phyloP scores from a whole-genome alignment of 2,329 filamentous ascomycete species.

The Pleurostoma richardsiae region DNA sequence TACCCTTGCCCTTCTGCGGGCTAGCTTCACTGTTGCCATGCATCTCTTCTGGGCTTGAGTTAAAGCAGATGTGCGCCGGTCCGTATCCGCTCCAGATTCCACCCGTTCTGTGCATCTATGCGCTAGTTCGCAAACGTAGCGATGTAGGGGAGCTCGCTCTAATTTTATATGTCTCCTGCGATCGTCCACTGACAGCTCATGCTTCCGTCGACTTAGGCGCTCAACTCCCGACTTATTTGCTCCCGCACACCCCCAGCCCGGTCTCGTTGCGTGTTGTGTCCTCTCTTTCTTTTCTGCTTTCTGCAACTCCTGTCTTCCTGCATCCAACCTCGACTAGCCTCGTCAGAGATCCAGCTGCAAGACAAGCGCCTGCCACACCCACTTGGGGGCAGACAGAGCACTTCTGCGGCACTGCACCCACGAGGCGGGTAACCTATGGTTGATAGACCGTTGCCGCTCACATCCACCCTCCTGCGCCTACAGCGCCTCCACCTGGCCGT shows the following conservation, averaged over 20 bases:
- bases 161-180: constrained; percentile 37
- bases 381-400: background rate
- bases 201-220: constrained; percentile 34
- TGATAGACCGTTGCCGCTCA: constrained; percentile 21
- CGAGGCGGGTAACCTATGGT: constrained; percentile 16
- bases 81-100: constrained; percentile 39
- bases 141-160: constrained; percentile 16
- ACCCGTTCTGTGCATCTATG: constrained; percentile 24
- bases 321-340: constrained; percentile 5
- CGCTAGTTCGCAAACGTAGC: constrained; percentile 16
- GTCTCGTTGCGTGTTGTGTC: constrained; percentile 9
- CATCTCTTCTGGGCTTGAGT: constrained; percentile 25
- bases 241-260: constrained; percentile 26
- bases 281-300: constrained; percentile 8
- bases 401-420: constrained; percentile 14
- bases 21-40: constrained; percentile 15
- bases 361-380: constrained; percentile 28
- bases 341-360: constrained; percentile 18
- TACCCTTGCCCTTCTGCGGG: constrained; percentile 6
- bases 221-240: constrained; percentile 34
- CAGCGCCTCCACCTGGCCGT: constrained; percentile 13
- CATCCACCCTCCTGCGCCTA: constrained; percentile 22
- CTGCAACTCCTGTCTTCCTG: constrained; percentile 7
- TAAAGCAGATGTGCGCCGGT: constrained; percentile 26
- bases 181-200: constrained; percentile 37